A percentile compares a stretch with the other conserved stretches of the same genome.
Conservation (phyloP, 2,329 filamentous ascomycete species). For the Colletotrichum viniferum region DNA sequence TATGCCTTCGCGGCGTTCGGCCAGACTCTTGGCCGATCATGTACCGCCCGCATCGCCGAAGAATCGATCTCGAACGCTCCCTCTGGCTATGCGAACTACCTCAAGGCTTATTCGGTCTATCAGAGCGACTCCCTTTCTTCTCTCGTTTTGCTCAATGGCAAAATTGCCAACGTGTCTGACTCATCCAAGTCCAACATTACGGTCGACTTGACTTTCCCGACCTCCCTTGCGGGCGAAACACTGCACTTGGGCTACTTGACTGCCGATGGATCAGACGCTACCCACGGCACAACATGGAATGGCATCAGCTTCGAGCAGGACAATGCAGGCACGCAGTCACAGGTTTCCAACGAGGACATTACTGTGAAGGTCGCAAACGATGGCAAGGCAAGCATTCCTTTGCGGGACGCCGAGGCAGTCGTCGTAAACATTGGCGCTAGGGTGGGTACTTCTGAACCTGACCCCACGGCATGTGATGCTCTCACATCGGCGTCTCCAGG, state of each 20-base stretch:
- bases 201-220: background rate
- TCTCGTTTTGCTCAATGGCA: slow-evolving; percentile 16
- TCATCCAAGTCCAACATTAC: slow-evolving; percentile 5
- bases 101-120: slow-evolving; percentile 13
- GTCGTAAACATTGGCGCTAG: slow-evolving; percentile 6
- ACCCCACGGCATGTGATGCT: slow-evolving; percentile 3
- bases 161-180: slow-evolving; percentile 13
- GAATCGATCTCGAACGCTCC: background rate
- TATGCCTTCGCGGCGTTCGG: slow-evolving; percentile 15
- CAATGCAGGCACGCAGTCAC: background rate
- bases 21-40: slow-evolving; percentile 14
- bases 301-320: slow-evolving; percentile 16
- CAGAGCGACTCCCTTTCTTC: slow-evolving; percentile 7
- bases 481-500: background rate
- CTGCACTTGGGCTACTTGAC: slow-evolving; percentile 13
- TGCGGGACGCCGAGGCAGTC: slow-evolving; percentile 11
- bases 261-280: slow-evolving; percentile 15
- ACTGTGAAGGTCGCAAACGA: background rate
- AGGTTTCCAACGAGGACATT: background rate
- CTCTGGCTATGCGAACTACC: background rate
- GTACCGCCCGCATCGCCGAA: slow-evolving; percentile 11
- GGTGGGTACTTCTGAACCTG: slow-evolving; percentile 4
- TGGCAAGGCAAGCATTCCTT: slow-evolving; percentile 9
- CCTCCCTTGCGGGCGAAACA: slow-evolving; percentile 5
- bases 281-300: slow-evolving; percentile 13